Conservation (phyloP, 2,329 filamentous ascomycete genomes). For the Botryotinia narcissicola region DNA sequence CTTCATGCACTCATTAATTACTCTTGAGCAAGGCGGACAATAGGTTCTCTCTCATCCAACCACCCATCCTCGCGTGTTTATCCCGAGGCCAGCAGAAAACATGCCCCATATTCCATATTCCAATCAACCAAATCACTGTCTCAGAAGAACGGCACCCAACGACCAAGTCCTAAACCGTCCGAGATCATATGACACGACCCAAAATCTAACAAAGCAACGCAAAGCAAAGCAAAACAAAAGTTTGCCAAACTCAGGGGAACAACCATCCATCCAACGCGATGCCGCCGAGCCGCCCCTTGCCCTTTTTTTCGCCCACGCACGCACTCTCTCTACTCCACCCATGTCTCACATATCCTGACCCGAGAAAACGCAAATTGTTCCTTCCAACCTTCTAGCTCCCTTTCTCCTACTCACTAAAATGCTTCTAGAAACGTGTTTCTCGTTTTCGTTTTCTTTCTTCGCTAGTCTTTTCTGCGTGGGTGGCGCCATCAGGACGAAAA, state of each 20-base stretch:
- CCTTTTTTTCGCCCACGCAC: neutral
- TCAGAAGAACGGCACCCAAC: neutral
- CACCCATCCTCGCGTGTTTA: neutral
- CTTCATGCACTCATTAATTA: neutral
- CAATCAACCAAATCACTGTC: slow-evolving; percentile 5
- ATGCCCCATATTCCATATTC: neutral
- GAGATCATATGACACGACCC: neutral
- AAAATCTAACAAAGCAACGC: neutral
- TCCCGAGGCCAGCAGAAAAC: neutral
- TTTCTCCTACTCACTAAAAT: neutral
- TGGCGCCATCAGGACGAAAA: neutral
- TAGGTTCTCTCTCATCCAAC: slow-evolving; percentile 10
- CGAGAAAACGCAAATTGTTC: neutral
- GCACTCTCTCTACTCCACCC: neutral
- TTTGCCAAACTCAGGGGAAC: neutral
- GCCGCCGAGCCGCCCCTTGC: slow-evolving; percentile 8
- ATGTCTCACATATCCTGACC: neutral
- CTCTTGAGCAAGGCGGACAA: neutral
- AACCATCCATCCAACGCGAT: neutral
- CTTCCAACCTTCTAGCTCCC: slow-evolving; percentile 10
- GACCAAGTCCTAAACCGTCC: neutral
- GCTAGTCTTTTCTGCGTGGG: neutral
- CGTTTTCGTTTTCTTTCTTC: neutral
- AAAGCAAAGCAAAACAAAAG: neutral
- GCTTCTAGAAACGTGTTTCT: slow-evolving; percentile 3